A percentile compares a stretch with the other conserved stretches of the same genome.
Evolutionary conservation across 1,284 basidiomycete species (phyloP).

Genomic region (Cutaneotrichosporon spelunceum): DNA sequence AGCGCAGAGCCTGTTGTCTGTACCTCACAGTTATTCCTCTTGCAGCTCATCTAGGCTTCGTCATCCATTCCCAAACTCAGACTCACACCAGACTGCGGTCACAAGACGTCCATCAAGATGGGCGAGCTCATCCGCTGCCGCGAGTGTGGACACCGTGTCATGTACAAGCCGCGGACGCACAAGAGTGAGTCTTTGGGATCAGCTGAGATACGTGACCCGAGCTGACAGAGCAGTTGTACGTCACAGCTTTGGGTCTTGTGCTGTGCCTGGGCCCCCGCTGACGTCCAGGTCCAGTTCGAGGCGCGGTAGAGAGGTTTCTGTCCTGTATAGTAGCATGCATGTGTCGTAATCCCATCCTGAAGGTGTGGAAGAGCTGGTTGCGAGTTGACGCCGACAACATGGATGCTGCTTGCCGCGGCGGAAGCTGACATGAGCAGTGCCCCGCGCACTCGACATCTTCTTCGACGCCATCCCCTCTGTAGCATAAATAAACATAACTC

Average conservation of each 20-base stretch:
- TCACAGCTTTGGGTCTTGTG: too few relatives aligned
- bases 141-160: slow-evolving; percentile 96
- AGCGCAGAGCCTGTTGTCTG: too few relatives aligned
- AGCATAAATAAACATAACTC: neutral
- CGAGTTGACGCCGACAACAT: neutral
- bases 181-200: slow-evolving; percentile 65
- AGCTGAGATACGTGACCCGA: neutral
- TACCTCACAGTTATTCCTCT: too few relatives aligned
- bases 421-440: too few relatives aligned
- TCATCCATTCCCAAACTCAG: too few relatives aligned
- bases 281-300: slow-evolving; percentile 23
- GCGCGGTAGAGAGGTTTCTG: slow-evolving; percentile 12
- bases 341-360: neutral
- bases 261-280: neutral
- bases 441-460: neutral
- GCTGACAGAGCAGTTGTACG: slow-evolving; percentile 12
- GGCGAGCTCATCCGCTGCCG: slow-evolving; percentile 93
- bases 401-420: neutral
- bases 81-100: slow-evolving; percentile 72
- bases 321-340: slow-evolving; percentile 18
- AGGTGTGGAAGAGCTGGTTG: neutral
- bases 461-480: too few relatives aligned
- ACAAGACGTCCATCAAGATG: slow-evolving; percentile 87
- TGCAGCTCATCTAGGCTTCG: too few relatives aligned
- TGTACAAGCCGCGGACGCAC: slow-evolving; percentile 97